These are phyloP conservation scores for Lathyrus oleraceus DNA, from an alignment of 306 rosid species.

Conservation along the genomic window DNA sequence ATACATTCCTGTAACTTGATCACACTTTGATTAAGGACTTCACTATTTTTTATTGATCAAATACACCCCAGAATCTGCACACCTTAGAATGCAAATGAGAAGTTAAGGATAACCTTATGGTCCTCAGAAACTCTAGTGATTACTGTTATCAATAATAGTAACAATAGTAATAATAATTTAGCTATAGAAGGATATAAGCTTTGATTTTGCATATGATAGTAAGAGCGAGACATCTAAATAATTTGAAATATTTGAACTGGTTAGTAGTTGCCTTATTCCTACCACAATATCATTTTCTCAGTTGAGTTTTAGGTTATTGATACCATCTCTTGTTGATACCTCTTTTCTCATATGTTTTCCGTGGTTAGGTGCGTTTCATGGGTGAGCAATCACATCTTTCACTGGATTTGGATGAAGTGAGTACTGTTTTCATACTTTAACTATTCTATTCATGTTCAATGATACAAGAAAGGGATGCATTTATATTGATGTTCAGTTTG, in stretches of 20 bases:
- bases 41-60: slow-evolving; percentile 14
- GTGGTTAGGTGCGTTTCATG: slow-evolving; percentile 82
- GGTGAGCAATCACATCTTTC: slow-evolving; percentile 90
- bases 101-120: slow-evolving; percentile 2
- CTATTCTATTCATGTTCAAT: slow-evolving; percentile 28
- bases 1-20: slow-evolving; percentile 10
- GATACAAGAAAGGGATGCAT: slow-evolving; percentile 15
- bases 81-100: slow-evolving; percentile 14
- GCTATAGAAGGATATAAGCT: neutral
- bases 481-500: slow-evolving; percentile 16
- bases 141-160: slow-evolving; percentile 1
- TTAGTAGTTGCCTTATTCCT: slow-evolving; percentile 4
- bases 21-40: neutral
- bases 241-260: neutral
- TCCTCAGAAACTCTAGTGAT: slow-evolving; percentile 20
- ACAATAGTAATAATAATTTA: neutral
- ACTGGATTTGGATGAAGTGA: slow-evolving; percentile 83
- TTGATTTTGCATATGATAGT: slow-evolving; percentile 8
- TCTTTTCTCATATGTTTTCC: slow-evolving; percentile 21
- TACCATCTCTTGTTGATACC: slow-evolving; percentile 26
- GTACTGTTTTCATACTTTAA: slow-evolving; percentile 37
- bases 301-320: slow-evolving; percentile 26
- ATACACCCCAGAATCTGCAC: slow-evolving; percentile 2
- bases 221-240: slow-evolving; percentile 3
- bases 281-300: neutral